Evolutionary conservation across 1,284 basidiomycete genomes (phyloP), one percentile per base, ranked within the genome.

Genomic region (Ganoderma leucocontextum): DNA sequence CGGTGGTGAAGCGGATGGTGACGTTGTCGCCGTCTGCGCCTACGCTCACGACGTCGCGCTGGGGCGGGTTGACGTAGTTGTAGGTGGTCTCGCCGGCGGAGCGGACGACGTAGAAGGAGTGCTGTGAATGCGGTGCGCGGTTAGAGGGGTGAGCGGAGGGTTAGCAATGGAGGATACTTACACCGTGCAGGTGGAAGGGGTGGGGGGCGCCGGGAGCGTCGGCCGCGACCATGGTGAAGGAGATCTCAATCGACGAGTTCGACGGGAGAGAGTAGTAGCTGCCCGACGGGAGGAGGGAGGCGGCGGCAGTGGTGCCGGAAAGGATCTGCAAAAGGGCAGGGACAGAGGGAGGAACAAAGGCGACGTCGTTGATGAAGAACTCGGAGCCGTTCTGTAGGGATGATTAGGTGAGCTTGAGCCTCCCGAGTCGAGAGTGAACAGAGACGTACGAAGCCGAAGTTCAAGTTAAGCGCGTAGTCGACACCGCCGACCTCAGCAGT

Each of bases 161-260:
- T 2, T 47, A 19, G 9, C n/a, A 57, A 4, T 15, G 4, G 25
- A 0, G n/a, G 4, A 13, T 36, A 64, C 75, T 62, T 72, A 79
- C 79, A 1, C 81, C 81, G 65, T 82, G 81, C 42, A 82, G 68
- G 72, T 82, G 81, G 70, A 82, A 74, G 8, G 81, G 81, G 63
- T 82, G 81, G 76, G 74, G 74, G 33, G 73, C 74, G 38, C 78
- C 77, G 29, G 71, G 66, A 9, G 67, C 74, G n/a, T 33, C 42
- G 7, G 42, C n/a, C n/a, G 70, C 67, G 0, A 67, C 35, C 38
- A 57, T 77, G 17, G 78, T 73, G 29, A 82, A 68, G 0, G 75
- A 73, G n/a, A 82, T 39, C 63, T 82, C 79, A 36, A 82, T 77
- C 5, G 76, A 73, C 57, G 76, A 75, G 66, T 80, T 73, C 17